Evolutionary conservation across 257 asterid species (phyloP).

Genomic region (Orobanche coerulescens): DNA sequence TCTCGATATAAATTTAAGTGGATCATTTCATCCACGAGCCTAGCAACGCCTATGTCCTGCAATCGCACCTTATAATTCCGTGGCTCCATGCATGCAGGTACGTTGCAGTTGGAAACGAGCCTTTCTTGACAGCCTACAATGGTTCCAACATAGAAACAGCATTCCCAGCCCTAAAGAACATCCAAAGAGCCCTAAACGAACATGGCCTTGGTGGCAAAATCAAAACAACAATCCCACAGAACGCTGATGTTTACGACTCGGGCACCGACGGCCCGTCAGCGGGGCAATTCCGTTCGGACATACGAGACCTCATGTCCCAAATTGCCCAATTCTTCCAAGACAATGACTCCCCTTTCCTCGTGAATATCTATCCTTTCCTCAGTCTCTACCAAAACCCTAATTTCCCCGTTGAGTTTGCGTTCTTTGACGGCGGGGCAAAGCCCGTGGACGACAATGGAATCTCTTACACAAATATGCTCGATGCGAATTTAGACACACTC

Average conservation of each 20-base stretch:
- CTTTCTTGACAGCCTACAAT: conserved; percentile 58
- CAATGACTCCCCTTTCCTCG: conserved; percentile 47
- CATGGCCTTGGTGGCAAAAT: conserved; percentile 58
- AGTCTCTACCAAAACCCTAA: conserved; percentile 31
- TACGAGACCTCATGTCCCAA: conserved; percentile 34
- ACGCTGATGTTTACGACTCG: conserved; percentile 69
- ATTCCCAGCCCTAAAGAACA: conserved; percentile 61
- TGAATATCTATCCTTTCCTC: conserved; percentile 65
- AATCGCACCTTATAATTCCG: too few species aligned
- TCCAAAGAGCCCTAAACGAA: conserved; percentile 60
- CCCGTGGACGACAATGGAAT: conserved; percentile 36
- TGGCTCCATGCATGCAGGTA: too few species aligned
- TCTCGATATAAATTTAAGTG: too few species aligned
- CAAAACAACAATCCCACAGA: conserved; percentile 81
- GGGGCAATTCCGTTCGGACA: conserved; percentile 45
- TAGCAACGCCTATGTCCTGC: too few species aligned
- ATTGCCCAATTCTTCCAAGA: conserved; percentile 32
- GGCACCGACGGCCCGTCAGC: conserved; percentile 44
- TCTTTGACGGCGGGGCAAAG: conserved; percentile 46
- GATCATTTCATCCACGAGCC: too few species aligned
- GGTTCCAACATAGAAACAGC: conserved; percentile 35
- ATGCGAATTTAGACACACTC: conserved; percentile 57
- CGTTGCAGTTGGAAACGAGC: conserved; percentile 86
- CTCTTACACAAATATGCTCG: conserved; percentile 48
- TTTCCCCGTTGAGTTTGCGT: conserved; percentile 51